These are phyloP conservation scores for Aciculosporium take DNA, from an alignment of 2,329 filamentous ascomycete species.

Conservation along the genomic window DNA sequence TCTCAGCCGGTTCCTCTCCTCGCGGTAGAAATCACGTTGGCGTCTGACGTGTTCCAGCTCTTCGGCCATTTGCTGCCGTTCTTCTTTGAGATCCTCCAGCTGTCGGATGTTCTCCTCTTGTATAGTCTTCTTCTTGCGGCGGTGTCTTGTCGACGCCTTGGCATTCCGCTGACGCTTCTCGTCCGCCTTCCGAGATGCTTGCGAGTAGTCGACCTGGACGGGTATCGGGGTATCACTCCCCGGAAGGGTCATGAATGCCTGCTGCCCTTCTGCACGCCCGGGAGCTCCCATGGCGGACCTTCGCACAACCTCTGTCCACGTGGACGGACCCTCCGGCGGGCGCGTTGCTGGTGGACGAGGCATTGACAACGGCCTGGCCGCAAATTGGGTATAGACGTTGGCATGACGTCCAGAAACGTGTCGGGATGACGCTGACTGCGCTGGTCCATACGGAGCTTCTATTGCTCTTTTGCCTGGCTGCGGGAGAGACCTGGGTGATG, in stretches of 20 bases:
- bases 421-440: conserved; percentile 10
- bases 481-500: conserved; percentile 20
- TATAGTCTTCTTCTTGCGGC: conserved; percentile 68
- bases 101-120: conserved; percentile 58
- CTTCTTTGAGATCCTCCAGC: conserved; percentile 54
- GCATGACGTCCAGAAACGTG: conserved; percentile 10
- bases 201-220: conserved; percentile 64
- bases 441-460: conserved; percentile 13
- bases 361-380: conserved; percentile 9
- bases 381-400: conserved; percentile 12
- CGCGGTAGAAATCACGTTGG: conserved; percentile 59
- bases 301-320: conserved; percentile 21
- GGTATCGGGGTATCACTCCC: conserved; percentile 28
- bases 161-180: conserved; percentile 79
- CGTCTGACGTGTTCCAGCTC: conserved; percentile 38
- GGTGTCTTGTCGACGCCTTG: conserved; percentile 69
- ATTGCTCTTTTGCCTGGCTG: conserved; percentile 18
- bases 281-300: conserved; percentile 15
- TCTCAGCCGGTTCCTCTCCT: conserved; percentile 57
- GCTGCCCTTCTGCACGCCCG: conserved; percentile 19
- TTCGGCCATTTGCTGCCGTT: conserved; percentile 49
- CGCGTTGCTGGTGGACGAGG: conserved; percentile 11
- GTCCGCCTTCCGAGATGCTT: conserved; percentile 68
- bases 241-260: conserved; percentile 25
- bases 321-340: conserved; percentile 11